These are phyloP conservation scores for Panaeolus papilionaceus DNA, from an alignment of 768 basidiomycete genomes.

Conservation along the genomic window DNA sequence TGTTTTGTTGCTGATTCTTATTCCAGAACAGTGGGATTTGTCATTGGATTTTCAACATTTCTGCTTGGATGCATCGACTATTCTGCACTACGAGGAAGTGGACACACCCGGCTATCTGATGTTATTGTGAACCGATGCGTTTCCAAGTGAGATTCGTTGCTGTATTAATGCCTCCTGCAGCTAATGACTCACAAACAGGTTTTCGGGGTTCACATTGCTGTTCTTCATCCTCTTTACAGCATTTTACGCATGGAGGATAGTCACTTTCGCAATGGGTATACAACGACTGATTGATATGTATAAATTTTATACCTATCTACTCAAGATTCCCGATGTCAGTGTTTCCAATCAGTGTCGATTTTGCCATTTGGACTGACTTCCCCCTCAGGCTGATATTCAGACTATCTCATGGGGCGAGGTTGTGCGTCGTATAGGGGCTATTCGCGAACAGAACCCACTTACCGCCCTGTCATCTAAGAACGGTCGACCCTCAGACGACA, in stretches of 20 bases:
- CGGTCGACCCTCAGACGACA: conserved; percentile 57
- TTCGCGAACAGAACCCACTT: conserved; percentile 92
- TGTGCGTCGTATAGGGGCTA: conserved; percentile 86
- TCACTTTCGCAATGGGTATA: conserved; percentile 77
- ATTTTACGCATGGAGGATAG: conserved; percentile 90
- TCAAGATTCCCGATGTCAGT: conserved; percentile 91
- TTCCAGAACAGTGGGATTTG: conserved; percentile 93
- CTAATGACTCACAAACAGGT: conserved; percentile 47
- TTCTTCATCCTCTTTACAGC: conserved; percentile 85
- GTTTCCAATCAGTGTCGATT: background rate
- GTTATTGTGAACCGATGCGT: conserved; percentile 86
- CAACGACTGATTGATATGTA: conserved; percentile 92
- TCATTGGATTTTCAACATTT: conserved; percentile 98
- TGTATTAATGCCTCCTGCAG: conserved; percentile 14
- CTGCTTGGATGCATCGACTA: conserved; percentile 96
- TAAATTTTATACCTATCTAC: conserved; percentile 92
- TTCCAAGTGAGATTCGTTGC: conserved; percentile 63
- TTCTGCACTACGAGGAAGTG: conserved; percentile 72
- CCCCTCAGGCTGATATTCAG: conserved; percentile 87
- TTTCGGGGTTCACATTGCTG: conserved; percentile 84
- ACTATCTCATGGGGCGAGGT: conserved; percentile 97
- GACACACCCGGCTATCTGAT: conserved; percentile 73
- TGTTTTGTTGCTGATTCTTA: conserved; percentile 25
- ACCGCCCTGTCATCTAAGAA: conserved; percentile 80
- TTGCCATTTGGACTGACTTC: conserved; percentile 20